Evolutionary conservation across 169 alveolate genomes (phyloP), one percentile per base, ranked within the genome.

Genomic region (Eimeria maxima): DNA sequence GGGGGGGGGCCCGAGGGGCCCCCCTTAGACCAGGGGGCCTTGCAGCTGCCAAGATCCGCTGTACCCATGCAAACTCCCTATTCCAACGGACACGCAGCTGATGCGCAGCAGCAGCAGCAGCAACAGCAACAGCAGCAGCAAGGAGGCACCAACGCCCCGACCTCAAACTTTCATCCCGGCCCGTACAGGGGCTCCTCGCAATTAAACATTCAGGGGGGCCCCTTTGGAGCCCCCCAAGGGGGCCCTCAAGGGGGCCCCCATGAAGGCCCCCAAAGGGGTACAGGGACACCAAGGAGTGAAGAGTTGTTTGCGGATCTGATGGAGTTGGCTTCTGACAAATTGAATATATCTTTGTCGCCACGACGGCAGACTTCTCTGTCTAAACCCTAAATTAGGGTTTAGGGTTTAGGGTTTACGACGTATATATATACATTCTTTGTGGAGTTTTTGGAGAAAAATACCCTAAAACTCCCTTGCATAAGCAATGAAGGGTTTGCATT

Each of bases 161-260:
- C n/a, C n/a, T n/a, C n/a, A n/a, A n/a, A n/a, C n/a, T n/a, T n/a
- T n/a, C n/a, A n/a, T n/a, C n/a, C n/a, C n/a, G n/a, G n/a, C n/a
- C n/a, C n/a, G n/a, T n/a, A n/a, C n/a, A n/a, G n/a, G n/a, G n/a
- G n/a, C n/a, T n/a, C n/a, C n/a, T n/a, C n/a, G n/a, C n/a, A n/a
- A n/a, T n/a, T n/a, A n/a, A n/a, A n/a, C n/a, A n/a, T n/a, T n/a
- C n/a, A n/a, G n/a, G n/a, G n/a, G n/a, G n/a, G n/a, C n/a, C n/a
- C 76, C 22, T 27, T 13, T 8, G 27, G 38, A 7, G 47, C 47
- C 18, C 50, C 2, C 22, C 44, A 22, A 11, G 80, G 45, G 80
- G 80, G 80, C 80, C 80, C 80, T 47, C 80, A 69, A 20, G 80
- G 80, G 47, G 80, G 80, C 80, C 80, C 80, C 80, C 42, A 69